These are phyloP conservation scores for Aspergillus ruber DNA, from an alignment of 2,329 filamentous ascomycete genomes.

Conservation along the genomic window DNA sequence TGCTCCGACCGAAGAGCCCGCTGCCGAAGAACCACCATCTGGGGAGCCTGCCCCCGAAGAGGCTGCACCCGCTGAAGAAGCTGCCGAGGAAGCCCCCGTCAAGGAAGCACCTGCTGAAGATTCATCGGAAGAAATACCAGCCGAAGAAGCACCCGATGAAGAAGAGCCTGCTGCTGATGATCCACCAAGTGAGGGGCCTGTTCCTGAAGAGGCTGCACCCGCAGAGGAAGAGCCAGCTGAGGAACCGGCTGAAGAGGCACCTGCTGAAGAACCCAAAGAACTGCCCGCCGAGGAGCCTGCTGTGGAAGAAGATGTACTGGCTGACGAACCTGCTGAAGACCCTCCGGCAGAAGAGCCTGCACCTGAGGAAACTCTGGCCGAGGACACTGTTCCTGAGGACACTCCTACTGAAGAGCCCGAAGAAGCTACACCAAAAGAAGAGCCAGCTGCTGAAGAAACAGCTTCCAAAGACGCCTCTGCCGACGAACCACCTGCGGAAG, in stretches of 20 bases:
- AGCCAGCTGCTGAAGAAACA: slow-evolving; percentile 8
- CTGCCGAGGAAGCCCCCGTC: background rate
- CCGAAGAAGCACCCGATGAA: slow-evolving; percentile 3
- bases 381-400: slow-evolving; percentile 11
- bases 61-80: background rate
- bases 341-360: slow-evolving; percentile 8
- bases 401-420: slow-evolving; percentile 9
- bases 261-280: slow-evolving; percentile 9
- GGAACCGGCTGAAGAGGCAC: slow-evolving; percentile 5
- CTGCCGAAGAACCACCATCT: slow-evolving; percentile 2
- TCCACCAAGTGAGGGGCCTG: too few species aligned
- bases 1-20: slow-evolving; percentile 6
- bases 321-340: slow-evolving; percentile 5
- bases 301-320: slow-evolving; percentile 5
- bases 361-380: slow-evolving; percentile 10
- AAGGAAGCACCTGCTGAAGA: background rate
- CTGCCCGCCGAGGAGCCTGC: slow-evolving; percentile 10
- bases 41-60: slow-evolving; percentile 1
- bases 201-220: too few species aligned
- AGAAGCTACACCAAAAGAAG: slow-evolving; percentile 8
- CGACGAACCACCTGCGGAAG: slow-evolving; percentile 6
- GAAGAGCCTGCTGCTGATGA: background rate
- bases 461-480: too few species aligned
- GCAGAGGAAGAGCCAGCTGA: slow-evolving; percentile 3
- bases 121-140: background rate